These are phyloP conservation scores for Kodamaea hsintzibuensis DNA, from an alignment of 805 yeast species.

Conservation along the genomic window DNA sequence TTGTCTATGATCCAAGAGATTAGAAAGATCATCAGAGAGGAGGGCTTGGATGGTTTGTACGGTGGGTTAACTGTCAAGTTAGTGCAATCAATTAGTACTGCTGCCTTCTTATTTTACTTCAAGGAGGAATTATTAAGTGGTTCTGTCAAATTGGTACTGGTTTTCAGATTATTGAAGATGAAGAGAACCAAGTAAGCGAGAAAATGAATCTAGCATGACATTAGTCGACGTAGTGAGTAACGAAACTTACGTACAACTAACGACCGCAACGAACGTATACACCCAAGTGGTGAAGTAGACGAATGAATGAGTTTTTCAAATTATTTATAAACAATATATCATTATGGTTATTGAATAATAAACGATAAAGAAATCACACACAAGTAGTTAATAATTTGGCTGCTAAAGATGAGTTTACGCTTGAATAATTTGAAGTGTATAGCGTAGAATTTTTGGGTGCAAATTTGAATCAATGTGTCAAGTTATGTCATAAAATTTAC, in stretches of 20 bases:
- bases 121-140: conserved; percentile 78
- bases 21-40: conserved; percentile 59
- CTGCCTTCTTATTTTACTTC: conserved; percentile 87
- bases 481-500: no score
- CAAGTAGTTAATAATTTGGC: no score
- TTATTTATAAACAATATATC: background rate
- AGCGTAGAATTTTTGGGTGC: background rate
- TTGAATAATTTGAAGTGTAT: no score
- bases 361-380: background rate
- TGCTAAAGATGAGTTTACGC: no score
- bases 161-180: conserved; percentile 32
- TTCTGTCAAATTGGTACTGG: conserved; percentile 53
- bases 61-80: conserved; percentile 80
- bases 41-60: conserved; percentile 77
- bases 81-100: conserved; percentile 79
- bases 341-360: background rate
- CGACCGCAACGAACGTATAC: background rate
- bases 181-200: conserved; percentile 14
- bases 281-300: background rate
- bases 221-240: background rate
- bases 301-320: background rate
- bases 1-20: conserved; percentile 52
- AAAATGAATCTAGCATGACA: background rate
- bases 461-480: background rate
- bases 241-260: no score